Conservation (phyloP, 2,329 filamentous ascomycete species). For the Neopestalotiopsis sp. region DNA sequence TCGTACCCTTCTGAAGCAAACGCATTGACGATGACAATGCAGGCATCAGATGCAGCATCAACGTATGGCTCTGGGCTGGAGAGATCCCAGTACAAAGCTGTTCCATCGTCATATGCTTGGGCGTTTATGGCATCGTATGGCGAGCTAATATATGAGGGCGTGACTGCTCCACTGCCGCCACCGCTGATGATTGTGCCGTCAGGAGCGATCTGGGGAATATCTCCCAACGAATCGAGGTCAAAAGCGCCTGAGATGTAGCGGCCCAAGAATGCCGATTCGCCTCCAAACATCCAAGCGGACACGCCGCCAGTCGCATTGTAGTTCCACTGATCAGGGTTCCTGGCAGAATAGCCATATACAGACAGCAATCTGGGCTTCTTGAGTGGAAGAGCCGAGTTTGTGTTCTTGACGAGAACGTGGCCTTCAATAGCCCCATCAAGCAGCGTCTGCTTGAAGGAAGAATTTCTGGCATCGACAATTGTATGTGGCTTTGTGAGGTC, state of each 20-base stretch:
- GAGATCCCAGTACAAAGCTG: constrained; percentile 66
- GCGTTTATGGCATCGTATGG: constrained; percentile 61
- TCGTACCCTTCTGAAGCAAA: constrained; percentile 78
- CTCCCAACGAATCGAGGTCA: constrained; percentile 34
- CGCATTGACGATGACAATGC: constrained; percentile 70
- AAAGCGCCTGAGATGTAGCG: constrained; percentile 35
- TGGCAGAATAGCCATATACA: constrained; percentile 67
- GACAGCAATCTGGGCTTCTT: constrained; percentile 56
- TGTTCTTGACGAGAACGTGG: constrained; percentile 69
- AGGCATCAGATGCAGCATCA: constrained; percentile 62
- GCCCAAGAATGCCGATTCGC: constrained; percentile 42
- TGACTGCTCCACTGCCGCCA: constrained; percentile 34
- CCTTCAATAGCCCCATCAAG: constrained; percentile 66
- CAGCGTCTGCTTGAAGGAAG: constrained; percentile 45
- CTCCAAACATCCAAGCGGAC: constrained; percentile 46
- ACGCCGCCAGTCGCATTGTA: constrained; percentile 45
- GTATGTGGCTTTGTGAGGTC: constrained; percentile 55
- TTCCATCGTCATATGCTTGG: constrained; percentile 60
- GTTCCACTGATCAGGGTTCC: constrained; percentile 47
- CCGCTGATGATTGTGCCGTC: constrained; percentile 53
- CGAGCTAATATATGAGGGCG: constrained; percentile 53
- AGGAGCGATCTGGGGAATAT: constrained; percentile 48
- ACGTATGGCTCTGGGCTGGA: constrained; percentile 52
- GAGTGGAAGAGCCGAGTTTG: constrained; percentile 59
- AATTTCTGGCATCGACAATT: constrained; percentile 60